A percentile compares a stretch with the other conserved stretches of the same genome.
These are phyloP conservation scores for Coprinopsis strossmayeri DNA, from an alignment of 768 basidiomycete species.

Conservation along the genomic window DNA sequence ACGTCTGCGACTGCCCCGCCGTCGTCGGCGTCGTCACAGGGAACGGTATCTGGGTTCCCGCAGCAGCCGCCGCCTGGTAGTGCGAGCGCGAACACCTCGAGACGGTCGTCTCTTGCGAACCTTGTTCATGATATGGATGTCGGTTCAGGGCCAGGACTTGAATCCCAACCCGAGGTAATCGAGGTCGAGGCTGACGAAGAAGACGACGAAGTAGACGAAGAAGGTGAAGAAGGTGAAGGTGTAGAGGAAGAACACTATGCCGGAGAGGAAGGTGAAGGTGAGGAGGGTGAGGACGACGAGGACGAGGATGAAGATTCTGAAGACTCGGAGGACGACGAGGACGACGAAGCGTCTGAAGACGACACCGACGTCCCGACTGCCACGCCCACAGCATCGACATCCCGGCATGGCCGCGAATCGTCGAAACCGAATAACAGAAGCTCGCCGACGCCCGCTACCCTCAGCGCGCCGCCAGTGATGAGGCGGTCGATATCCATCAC, in stretches of 20 bases:
- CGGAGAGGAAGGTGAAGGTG: slow-evolving; percentile 10
- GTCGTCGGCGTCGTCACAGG: neutral
- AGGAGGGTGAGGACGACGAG: slow-evolving; percentile 17
- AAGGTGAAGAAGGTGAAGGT: slow-evolving; percentile 13
- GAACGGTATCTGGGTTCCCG: neutral
- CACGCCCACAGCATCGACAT: slow-evolving; percentile 11
- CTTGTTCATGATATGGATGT: slow-evolving; percentile 7
- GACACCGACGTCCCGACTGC: slow-evolving; percentile 7
- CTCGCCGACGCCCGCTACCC: neutral
- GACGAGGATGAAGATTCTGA: slow-evolving; percentile 12
- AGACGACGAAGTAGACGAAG: slow-evolving; percentile 13
- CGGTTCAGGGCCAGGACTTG: neutral
- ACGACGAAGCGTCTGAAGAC: slow-evolving; percentile 11
- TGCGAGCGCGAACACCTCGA: slow-evolving; percentile 3
- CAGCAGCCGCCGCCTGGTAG: neutral
- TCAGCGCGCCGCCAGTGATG: neutral
- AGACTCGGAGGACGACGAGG: slow-evolving; percentile 14
- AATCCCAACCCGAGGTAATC: slow-evolving; percentile 3
- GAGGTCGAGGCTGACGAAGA: slow-evolving; percentile 8
- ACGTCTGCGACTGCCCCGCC: neutral
- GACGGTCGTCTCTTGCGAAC: slow-evolving; percentile 6
- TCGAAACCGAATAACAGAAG: neutral
- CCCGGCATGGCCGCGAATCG: no score
- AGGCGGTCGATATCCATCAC: slow-evolving; percentile 1
- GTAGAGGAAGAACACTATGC: slow-evolving; percentile 7